Evolutionary conservation across 192 early-diverging fungal species (phyloP).

Genomic region (Coemansia reversa): DNA sequence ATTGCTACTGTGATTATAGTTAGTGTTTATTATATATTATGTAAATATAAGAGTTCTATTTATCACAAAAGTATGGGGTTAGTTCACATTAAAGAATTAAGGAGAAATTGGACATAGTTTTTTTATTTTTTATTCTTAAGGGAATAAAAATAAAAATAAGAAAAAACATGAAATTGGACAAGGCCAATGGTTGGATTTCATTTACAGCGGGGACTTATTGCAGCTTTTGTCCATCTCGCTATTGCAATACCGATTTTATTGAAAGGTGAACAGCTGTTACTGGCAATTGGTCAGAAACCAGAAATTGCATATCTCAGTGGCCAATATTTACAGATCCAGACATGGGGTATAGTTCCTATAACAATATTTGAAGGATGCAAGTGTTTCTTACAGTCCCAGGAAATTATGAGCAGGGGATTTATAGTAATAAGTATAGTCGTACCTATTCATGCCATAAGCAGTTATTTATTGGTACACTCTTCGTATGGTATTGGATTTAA

Average conservation of each 20-base stretch:
- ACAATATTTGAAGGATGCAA: conserved; percentile 79
- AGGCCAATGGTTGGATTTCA: conserved; percentile 66
- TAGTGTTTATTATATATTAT: too few species aligned
- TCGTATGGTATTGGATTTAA: conserved; percentile 67
- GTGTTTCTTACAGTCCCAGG: conserved; percentile 82
- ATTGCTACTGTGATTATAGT: too few species aligned
- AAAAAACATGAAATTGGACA: too few species aligned
- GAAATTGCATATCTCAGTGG: conserved; percentile 61
- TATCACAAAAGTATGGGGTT: too few species aligned
- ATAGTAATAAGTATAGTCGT: conserved; percentile 68
- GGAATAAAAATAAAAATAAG: too few species aligned
- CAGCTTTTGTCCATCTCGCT: conserved; percentile 63
- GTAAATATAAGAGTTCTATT: too few species aligned
- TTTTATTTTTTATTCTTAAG: too few species aligned
- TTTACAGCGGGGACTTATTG: conserved; percentile 70
- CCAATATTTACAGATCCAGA: conserved; percentile 61
- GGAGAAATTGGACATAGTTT: too few species aligned
- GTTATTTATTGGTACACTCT: conserved; percentile 66
- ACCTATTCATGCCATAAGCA: conserved; percentile 43
- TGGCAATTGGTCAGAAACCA: conserved; percentile 68
- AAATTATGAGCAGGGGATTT: conserved; percentile 78
- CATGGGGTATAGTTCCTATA: conserved; percentile 70
- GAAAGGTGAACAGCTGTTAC: conserved; percentile 67
- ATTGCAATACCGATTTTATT: conserved; percentile 67
- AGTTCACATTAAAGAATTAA: too few species aligned